Percentiles rank a stretch among this genome's conserved stretches.
These are phyloP conservation scores for Trichocladium antarcticum DNA, from an alignment of 495 filamentous ascomycete genomes.

Conservation along the genomic window DNA sequence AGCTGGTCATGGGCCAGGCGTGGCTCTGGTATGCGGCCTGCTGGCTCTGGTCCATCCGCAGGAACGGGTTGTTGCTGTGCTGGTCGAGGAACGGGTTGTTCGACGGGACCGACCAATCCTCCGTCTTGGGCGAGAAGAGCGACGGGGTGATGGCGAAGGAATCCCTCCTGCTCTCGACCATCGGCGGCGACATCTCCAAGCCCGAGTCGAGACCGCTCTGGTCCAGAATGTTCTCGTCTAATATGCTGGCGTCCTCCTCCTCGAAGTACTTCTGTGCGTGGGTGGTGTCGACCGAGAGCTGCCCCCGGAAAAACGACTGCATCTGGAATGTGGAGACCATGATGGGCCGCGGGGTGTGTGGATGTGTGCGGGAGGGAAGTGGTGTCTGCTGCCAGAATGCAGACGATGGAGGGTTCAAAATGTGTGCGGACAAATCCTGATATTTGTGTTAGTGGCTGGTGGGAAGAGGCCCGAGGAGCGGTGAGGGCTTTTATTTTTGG, in stretches of 20 bases:
- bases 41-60: constrained; percentile 47
- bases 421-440: constrained; percentile 22
- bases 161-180: constrained; percentile 54
- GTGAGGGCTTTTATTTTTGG: constrained; percentile 28
- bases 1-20: constrained; percentile 50
- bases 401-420: constrained; percentile 4
- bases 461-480: constrained; percentile 17
- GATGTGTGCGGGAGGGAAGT: constrained; percentile 11
- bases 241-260: constrained; percentile 69
- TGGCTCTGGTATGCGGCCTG: constrained; percentile 38
- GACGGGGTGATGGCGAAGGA: constrained; percentile 58
- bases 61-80: constrained; percentile 46
- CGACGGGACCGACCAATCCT: constrained; percentile 50
- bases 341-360: constrained; percentile 26
- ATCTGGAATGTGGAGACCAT: constrained; percentile 45
- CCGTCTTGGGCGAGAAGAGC: constrained; percentile 63
- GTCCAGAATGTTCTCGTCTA: constrained; percentile 80
- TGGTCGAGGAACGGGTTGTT: constrained; percentile 54
- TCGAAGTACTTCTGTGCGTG: constrained; percentile 53
- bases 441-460: constrained; percentile 31
- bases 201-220: constrained; percentile 50
- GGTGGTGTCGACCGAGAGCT: constrained; percentile 50
- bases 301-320: constrained; percentile 53
- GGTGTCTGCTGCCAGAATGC: constrained; percentile 4
- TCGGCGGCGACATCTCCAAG: constrained; percentile 56